These are phyloP conservation scores for Filobasidium uniguttulatum DNA, from an alignment of 1,284 basidiomycete genomes.

Conservation along the genomic window DNA sequence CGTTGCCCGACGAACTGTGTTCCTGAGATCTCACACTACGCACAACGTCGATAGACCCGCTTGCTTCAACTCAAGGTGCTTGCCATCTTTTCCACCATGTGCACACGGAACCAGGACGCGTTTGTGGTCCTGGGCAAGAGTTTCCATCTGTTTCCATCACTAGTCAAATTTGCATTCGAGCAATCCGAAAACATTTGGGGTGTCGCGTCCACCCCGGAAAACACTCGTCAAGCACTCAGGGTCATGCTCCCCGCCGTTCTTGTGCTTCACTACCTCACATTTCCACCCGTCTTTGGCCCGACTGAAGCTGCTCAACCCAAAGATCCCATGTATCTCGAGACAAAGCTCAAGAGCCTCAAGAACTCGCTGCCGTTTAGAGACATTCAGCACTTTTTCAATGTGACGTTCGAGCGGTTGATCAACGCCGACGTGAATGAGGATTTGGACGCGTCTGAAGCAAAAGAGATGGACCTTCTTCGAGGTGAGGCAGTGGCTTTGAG, in stretches of 20 bases:
- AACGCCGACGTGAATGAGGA: constrained; percentile 48
- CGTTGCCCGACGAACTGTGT: not conserved
- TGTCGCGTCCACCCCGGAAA: not conserved
- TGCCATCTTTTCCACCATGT: not conserved
- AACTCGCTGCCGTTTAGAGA: constrained; percentile 43
- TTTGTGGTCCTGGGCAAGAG: constrained; percentile 2
- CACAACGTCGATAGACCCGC: not conserved
- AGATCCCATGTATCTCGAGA: constrained; percentile 23
- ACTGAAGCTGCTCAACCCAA: constrained; percentile 7
- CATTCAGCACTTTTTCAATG: constrained; percentile 55
- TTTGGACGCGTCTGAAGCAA: constrained; percentile 29
- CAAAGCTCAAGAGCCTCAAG: constrained; percentile 7
- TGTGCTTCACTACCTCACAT: constrained; percentile 30
- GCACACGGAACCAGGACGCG: not conserved
- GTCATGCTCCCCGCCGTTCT: constrained; percentile 19
- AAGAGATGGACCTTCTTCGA: constrained; percentile 43
- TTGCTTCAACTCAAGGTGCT: not conserved
- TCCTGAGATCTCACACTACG: not conserved
- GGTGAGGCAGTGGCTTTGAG: too few species aligned
- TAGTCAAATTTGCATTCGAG: not conserved
- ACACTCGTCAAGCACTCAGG: not conserved
- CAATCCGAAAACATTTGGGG: constrained; percentile 9
- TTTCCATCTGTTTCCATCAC: constrained; percentile 3
- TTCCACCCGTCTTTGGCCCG: constrained; percentile 19
- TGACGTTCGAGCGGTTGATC: constrained; percentile 57